Evolutionary conservation across 176 grass and related monocot genomes (phyloP).

Genomic region (Puya raimondii): DNA sequence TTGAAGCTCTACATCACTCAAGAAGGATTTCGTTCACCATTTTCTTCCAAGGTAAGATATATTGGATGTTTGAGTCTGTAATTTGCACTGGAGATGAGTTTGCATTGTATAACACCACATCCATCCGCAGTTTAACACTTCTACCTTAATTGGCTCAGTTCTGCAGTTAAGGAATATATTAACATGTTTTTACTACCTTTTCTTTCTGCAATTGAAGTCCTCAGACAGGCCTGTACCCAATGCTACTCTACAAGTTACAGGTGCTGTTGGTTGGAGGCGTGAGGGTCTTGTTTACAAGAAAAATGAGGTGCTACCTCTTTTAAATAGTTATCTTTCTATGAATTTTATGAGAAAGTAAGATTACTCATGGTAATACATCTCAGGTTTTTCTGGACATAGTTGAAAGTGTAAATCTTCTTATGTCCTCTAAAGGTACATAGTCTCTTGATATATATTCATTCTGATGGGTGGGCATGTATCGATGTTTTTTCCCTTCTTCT

Average conservation of each 20-base stretch:
- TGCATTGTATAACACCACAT: too few relatives aligned
- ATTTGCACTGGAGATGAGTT: background rate
- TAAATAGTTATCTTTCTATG: background rate
- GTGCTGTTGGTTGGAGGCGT: slow-evolving; percentile 96
- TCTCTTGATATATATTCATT: slow-evolving; percentile 1
- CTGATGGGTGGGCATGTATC: background rate
- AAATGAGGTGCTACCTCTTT: slow-evolving; percentile 60
- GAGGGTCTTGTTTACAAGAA: slow-evolving; percentile 99
- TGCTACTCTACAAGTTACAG: slow-evolving; percentile 94
- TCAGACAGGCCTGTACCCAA: slow-evolving; percentile 93
- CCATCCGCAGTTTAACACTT: too few relatives aligned
- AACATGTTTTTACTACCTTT: background rate
- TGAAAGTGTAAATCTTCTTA: slow-evolving; percentile 99
- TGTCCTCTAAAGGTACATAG: slow-evolving; percentile 95
- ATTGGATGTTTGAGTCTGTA: background rate
- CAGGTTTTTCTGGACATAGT: slow-evolving; percentile 99
- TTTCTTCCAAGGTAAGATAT: slow-evolving; percentile 81
- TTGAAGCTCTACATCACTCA: slow-evolving; percentile 99
- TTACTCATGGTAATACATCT: slow-evolving; percentile 10
- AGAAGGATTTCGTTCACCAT: slow-evolving; percentile 95
- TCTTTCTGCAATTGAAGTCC: slow-evolving; percentile 40
- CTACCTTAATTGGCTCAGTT: slow-evolving; percentile 2
- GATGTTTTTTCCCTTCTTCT: background rate
- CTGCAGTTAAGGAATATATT: too few relatives aligned
- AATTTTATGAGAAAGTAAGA: slow-evolving; percentile 8